phyloP scores from a whole-genome alignment of 2,329 filamentous ascomycete species.

The Neofusicoccum umdonicola region DNA sequence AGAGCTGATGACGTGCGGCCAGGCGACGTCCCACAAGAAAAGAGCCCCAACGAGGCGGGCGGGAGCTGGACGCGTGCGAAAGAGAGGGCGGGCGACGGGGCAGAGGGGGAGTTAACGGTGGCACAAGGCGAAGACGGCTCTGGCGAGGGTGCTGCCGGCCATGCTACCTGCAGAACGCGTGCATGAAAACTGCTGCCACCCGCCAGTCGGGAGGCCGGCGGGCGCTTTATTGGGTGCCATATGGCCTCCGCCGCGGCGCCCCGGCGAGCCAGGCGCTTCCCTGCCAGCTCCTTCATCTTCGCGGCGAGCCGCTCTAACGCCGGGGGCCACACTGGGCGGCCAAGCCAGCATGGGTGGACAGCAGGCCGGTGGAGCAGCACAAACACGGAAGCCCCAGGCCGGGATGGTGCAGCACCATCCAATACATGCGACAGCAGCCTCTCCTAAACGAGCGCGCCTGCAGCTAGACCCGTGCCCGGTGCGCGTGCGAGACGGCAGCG shows the following conservation, averaged over 20 bases:
- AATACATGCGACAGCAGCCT: constrained; percentile 17
- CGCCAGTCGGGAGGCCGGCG: constrained; percentile 2
- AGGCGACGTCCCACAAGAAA: constrained; percentile 12
- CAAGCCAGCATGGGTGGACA: neutral
- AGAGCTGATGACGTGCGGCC: constrained; percentile 13
- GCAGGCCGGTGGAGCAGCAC: constrained; percentile 5
- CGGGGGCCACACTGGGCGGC: neutral
- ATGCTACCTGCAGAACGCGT: constrained; percentile 5
- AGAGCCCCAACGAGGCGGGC: neutral
- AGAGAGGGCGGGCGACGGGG: neutral
- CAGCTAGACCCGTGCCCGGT: no score
- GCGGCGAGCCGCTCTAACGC: neutral
- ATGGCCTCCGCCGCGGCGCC: neutral
- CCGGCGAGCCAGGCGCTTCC: constrained; percentile 1
- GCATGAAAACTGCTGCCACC: neutral
- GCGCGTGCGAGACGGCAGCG: no score
- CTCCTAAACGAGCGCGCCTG: neutral
- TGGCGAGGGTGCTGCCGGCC: neutral
- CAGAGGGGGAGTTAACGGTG: neutral
- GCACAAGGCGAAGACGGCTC: neutral
- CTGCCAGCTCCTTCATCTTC: neutral
- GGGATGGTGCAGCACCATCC: constrained; percentile 17
- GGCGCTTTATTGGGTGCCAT: constrained; percentile 7
- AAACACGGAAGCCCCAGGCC: constrained; percentile 7
- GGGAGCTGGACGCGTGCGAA: neutral